phyloP scores from a whole-genome alignment of 2,329 filamentous ascomycete species.

The Ophiostoma sp. region DNA sequence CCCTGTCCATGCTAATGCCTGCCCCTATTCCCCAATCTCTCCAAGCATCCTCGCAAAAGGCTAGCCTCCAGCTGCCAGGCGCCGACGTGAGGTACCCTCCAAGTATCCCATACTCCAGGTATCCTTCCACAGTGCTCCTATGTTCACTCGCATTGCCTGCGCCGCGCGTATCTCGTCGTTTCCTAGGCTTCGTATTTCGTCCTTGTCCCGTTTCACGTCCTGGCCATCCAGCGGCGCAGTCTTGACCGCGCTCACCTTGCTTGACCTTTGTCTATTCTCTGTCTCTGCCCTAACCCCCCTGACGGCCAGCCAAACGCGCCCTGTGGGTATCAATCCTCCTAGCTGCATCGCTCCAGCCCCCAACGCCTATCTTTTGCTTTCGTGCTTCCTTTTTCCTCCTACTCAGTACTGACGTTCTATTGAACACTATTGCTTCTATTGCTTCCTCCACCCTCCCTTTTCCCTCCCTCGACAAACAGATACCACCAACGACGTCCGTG shows the following conservation, averaged over 20 bases:
- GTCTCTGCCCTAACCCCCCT: background rate
- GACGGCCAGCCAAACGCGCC: slow-evolving; percentile 3
- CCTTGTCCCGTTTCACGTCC: background rate
- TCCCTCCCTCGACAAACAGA: background rate
- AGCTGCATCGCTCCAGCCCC: background rate
- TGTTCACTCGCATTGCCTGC: background rate
- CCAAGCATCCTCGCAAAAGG: background rate
- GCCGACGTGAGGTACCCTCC: background rate
- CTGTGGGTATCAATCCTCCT: background rate
- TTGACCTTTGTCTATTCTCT: background rate
- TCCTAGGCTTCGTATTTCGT: background rate
- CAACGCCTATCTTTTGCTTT: background rate
- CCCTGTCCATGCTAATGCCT: background rate
- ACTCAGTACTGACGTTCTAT: background rate
- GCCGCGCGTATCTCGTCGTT: background rate
- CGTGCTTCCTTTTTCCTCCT: background rate
- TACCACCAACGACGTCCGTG: background rate
- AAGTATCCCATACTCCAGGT: background rate
- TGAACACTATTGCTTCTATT: slow-evolving; percentile 8
- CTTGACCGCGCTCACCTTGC: background rate
- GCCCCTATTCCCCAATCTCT: slow-evolving; percentile 5
- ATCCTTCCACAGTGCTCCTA: background rate
- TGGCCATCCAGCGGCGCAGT: background rate
- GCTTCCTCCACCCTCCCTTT: slow-evolving; percentile 2
- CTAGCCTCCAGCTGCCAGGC: background rate